Percentiles rank a stretch among this genome's conserved stretches.
These are phyloP conservation scores for Pseudopithomyces chartarum DNA, from an alignment of 2,329 filamentous ascomycete genomes.

Conservation along the genomic window DNA sequence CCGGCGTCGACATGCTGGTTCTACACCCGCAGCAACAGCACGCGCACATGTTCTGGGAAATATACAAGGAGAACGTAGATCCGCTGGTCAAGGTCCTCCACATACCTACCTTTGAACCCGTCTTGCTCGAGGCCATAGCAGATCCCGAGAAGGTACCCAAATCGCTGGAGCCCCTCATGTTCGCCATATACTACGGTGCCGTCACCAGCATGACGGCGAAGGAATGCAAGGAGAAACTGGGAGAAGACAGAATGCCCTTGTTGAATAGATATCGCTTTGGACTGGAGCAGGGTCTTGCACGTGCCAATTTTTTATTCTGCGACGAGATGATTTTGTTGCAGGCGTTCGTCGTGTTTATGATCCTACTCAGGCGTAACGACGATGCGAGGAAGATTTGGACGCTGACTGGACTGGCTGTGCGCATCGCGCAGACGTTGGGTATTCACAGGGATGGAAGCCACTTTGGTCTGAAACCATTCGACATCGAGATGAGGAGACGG, in stretches of 20 bases:
- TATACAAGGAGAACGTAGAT: slow-evolving; percentile 75
- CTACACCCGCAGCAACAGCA: slow-evolving; percentile 70
- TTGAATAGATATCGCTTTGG: slow-evolving; percentile 65
- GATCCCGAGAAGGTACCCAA: slow-evolving; percentile 64
- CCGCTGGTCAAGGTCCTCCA: slow-evolving; percentile 74
- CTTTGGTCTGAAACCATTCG: slow-evolving; percentile 62
- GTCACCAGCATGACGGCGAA: slow-evolving; percentile 57
- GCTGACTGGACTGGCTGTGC: slow-evolving; percentile 61
- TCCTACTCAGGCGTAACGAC: slow-evolving; percentile 58
- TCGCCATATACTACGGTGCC: slow-evolving; percentile 65
- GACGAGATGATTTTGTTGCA: slow-evolving; percentile 67
- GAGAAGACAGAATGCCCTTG: slow-evolving; percentile 56
- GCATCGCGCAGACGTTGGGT: slow-evolving; percentile 64
- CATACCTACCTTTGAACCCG: slow-evolving; percentile 66
- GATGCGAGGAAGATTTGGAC: slow-evolving; percentile 62
- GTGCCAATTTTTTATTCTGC: slow-evolving; percentile 66
- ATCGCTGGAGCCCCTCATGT: slow-evolving; percentile 63
- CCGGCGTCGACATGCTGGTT: slow-evolving; percentile 67
- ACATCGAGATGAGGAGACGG: slow-evolving; percentile 63
- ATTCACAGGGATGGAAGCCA: slow-evolving; percentile 64
- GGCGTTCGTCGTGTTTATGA: slow-evolving; percentile 66
- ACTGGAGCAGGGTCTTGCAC: slow-evolving; percentile 66
- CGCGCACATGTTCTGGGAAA: slow-evolving; percentile 70
- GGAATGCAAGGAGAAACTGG: slow-evolving; percentile 55
- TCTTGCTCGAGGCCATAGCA: slow-evolving; percentile 65